Evolutionary conservation across 163 green algal genomes (phyloP), one percentile per base, ranked within the genome.

Genomic region (Chlorella variabilis): DNA sequence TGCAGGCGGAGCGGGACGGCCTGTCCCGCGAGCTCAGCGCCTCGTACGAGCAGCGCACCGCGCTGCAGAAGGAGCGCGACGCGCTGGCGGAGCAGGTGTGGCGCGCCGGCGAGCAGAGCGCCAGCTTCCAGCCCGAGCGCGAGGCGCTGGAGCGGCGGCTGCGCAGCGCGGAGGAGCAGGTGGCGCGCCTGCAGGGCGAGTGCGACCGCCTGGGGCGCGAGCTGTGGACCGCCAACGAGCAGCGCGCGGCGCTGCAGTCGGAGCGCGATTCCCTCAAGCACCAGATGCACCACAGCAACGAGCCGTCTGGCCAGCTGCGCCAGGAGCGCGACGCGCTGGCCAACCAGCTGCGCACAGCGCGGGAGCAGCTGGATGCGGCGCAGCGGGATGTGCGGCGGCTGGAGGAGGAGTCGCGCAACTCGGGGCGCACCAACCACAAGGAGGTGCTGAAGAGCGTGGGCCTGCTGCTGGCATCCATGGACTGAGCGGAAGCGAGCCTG

Each of bases 401-500:
- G 31, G 17, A 59, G 48, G 29, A 45, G 29, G 70, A 42, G 70
- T 29, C 23, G 31, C n/a, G 38, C 27, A 18, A 20, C 3, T 45
- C 70, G 70, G 33, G 1, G 48, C n/a, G n/a, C n/a, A n/a, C n/a
- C n/a, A 18, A 45, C 48, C 17, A 77, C 29, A 29, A 15, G 29
- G 23, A 59, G 3, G 48, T 77, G 31, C 15, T 77, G 48, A 31
- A 33, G 31, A 66, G 45, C 20, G 31, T 77, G 3, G 70, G 70
- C 48, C 70, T 77, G 29, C 70, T 77, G 31, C 70, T 77, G 27
- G 27, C 31, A 18, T 66, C 70, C 31, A 51, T 66, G 6, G 70
- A 77, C 31, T 77, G 48, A 77, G 21, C 9, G 45, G 45, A n/a
- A n/a, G n/a, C n/a, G n/a, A n/a, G n/a, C n/a, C n/a, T n/a, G n/a